These are phyloP conservation scores for Cladosporium sp. DNA, from an alignment of 2,329 filamentous ascomycete species.

Conservation along the genomic window DNA sequence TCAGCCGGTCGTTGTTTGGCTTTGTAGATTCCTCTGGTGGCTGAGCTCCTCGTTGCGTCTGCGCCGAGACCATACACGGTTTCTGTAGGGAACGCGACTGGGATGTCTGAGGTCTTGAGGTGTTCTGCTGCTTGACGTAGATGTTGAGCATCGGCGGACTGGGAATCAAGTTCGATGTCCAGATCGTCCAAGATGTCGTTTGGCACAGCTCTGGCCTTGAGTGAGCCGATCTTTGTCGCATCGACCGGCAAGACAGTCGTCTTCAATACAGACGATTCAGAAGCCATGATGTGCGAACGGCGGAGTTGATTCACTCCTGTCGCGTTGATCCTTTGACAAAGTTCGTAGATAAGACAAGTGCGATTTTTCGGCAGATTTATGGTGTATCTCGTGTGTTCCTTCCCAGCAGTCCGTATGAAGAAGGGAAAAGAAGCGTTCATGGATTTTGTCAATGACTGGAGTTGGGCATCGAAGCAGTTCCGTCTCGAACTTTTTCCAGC, in stretches of 20 bases:
- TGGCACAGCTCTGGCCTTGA: slow-evolving; percentile 27
- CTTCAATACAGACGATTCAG: slow-evolving; percentile 15
- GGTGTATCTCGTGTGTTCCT: not conserved
- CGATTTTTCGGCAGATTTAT: not conserved
- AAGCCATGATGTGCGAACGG: slow-evolving; percentile 14
- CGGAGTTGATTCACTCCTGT: not conserved
- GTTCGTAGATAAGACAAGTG: no score
- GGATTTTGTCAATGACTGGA: not conserved
- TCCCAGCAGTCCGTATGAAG: not conserved
- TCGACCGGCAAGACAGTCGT: slow-evolving; percentile 40
- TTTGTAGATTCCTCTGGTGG: slow-evolving; percentile 86
- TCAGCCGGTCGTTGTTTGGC: slow-evolving; percentile 89
- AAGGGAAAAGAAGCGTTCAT: not conserved
- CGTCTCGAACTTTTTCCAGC: slow-evolving; percentile 3
- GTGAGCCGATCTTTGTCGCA: slow-evolving; percentile 35
- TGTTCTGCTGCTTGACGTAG: slow-evolving; percentile 64
- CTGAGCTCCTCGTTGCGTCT: slow-evolving; percentile 78
- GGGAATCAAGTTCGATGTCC: slow-evolving; percentile 24
- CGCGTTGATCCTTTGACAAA: not conserved
- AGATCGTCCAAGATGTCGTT: slow-evolving; percentile 35
- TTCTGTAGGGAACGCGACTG: slow-evolving; percentile 94
- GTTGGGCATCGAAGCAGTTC: not conserved
- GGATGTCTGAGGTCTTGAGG: slow-evolving; percentile 62
- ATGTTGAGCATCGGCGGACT: slow-evolving; percentile 44
- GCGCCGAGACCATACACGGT: slow-evolving; percentile 97